Percentiles rank a stretch among this genome's conserved stretches.
Evolutionary conservation across 1,139 yeast species (phyloP).

Genomic region (Torulaspora pretoriensis): DNA sequence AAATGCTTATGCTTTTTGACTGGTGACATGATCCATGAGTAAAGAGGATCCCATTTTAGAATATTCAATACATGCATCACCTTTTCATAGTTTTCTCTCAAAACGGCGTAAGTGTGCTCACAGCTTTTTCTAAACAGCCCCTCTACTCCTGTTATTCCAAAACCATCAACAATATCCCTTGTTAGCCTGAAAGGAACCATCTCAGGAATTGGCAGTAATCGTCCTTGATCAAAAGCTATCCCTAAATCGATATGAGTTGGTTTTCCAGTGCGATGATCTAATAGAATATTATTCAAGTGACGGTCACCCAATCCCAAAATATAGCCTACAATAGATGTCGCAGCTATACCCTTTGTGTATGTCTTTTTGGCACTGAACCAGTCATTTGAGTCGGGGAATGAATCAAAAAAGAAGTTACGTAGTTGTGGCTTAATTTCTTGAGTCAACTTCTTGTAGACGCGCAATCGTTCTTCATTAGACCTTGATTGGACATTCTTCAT

Average conservation of each 20-base stretch:
- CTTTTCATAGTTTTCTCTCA: constrained; percentile 62
- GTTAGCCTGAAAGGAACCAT: constrained; percentile 90
- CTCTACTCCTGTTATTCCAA: constrained; percentile 77
- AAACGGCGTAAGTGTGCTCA: constrained; percentile 66
- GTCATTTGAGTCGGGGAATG: constrained; percentile 58
- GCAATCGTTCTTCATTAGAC: constrained; percentile 45
- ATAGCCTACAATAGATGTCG: constrained; percentile 81
- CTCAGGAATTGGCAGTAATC: constrained; percentile 79
- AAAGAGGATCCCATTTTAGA: constrained; percentile 85
- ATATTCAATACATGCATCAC: constrained; percentile 83
- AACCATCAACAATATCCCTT: constrained; percentile 85
- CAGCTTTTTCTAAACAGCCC: constrained; percentile 73
- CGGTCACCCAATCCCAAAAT: constrained; percentile 92
- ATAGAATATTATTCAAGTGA: constrained; percentile 81
- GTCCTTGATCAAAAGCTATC: constrained; percentile 93
- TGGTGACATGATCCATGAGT: constrained; percentile 84
- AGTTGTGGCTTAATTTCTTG: constrained; percentile 60
- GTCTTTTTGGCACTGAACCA: constrained; percentile 69
- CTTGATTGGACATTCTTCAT: constrained; percentile 59
- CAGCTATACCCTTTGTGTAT: constrained; percentile 78
- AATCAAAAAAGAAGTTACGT: constrained; percentile 63
- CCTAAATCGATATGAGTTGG: constrained; percentile 96
- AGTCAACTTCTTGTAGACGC: constrained; percentile 50
- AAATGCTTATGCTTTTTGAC: constrained; percentile 47
- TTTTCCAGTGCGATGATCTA: constrained; percentile 79